phyloP scores from a whole-genome alignment of 805 yeast genomes.

The Myxozyma udenii region DNA sequence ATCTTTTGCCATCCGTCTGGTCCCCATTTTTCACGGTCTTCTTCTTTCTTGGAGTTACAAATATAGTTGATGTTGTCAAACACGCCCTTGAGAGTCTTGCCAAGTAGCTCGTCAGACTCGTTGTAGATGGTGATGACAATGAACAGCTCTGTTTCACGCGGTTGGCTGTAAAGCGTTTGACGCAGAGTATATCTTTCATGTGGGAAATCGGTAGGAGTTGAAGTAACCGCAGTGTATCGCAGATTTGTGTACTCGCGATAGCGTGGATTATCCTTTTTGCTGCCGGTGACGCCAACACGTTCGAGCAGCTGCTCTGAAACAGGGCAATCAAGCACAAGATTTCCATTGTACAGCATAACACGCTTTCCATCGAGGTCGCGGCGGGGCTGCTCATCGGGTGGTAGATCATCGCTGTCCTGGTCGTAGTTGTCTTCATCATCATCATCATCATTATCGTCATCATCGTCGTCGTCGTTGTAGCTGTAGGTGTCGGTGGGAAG shows the following conservation, averaged over 20 bases:
- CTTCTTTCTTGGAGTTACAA: slow-evolving; percentile 59
- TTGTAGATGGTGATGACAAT: slow-evolving; percentile 87
- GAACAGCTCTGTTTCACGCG: slow-evolving; percentile 80
- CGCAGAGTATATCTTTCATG: slow-evolving; percentile 69
- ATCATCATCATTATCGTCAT: slow-evolving; percentile 21
- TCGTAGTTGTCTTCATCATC: background rate
- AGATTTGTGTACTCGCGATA: slow-evolving; percentile 73
- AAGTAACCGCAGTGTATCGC: slow-evolving; percentile 92
- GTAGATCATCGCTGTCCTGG: slow-evolving; percentile 22
- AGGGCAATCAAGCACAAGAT: slow-evolving; percentile 83
- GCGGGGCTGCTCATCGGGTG: slow-evolving; percentile 36
- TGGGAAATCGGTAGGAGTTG: slow-evolving; percentile 75
- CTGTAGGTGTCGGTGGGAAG: slow-evolving; percentile 7
- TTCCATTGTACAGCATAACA: slow-evolving; percentile 65
- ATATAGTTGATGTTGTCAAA: slow-evolving; percentile 81
- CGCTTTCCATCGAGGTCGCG: slow-evolving; percentile 41
- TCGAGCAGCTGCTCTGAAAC: slow-evolving; percentile 65
- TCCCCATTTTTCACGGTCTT: slow-evolving; percentile 64
- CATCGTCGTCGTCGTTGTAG: slow-evolving; percentile 7
- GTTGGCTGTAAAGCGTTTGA: slow-evolving; percentile 61
- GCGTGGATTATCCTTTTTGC: slow-evolving; percentile 38
- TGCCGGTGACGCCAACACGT: background rate
- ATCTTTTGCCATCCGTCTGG: slow-evolving; percentile 91
- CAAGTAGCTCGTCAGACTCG: slow-evolving; percentile 78
- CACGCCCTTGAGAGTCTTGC: slow-evolving; percentile 83